Evolutionary conservation across 805 yeast genomes (phyloP), one percentile per base, ranked within the genome.

Genomic region (Kodamaea restingae): DNA sequence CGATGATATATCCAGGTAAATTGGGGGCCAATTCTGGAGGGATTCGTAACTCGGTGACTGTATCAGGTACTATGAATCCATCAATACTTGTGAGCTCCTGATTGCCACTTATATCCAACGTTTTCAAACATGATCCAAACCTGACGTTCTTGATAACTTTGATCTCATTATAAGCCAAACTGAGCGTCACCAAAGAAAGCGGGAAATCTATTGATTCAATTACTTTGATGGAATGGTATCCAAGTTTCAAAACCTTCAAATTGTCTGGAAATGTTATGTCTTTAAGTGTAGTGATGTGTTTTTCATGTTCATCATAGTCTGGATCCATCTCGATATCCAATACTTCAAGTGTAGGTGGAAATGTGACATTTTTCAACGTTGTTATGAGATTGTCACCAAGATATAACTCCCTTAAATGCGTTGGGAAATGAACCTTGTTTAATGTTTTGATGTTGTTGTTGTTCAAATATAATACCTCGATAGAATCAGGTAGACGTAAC

Each of bases 241-340:
- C 70, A 17, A 69, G 44, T 39, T 60, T 59, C 39, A 69, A 50
- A 3, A 63, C 61, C 31, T 58, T 58, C 28, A 69, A 53, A 40
- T 53, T 51, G 9, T 55, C 55, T 0, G 74, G 73, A 18, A 67
- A 58, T 3, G 56, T 46, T 4, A 67, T 70, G 46, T 69, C 74
- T 44, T 67, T 68, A 31, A 69, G 50, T 4, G 69, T 61, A 2
- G 70, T 63, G 24, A 69, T 54, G 41, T 61, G 61, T 46, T 66
- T 69, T 37, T 68, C 74, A 44, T 59, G 56, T n/a, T 67, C 72
- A 18, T 63, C 65, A 11, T 45, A 38, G 30, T 65, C 61, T 1
- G 72, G 73, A 34, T 66, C 70, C 65, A 64, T 65, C 30, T 65
- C 67, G 27, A 69, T 40, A 41, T 69, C 71, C 29, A 69, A 49